phyloP scores from a whole-genome alignment of 139 green algal species.

The Picocystis salinarum region DNA sequence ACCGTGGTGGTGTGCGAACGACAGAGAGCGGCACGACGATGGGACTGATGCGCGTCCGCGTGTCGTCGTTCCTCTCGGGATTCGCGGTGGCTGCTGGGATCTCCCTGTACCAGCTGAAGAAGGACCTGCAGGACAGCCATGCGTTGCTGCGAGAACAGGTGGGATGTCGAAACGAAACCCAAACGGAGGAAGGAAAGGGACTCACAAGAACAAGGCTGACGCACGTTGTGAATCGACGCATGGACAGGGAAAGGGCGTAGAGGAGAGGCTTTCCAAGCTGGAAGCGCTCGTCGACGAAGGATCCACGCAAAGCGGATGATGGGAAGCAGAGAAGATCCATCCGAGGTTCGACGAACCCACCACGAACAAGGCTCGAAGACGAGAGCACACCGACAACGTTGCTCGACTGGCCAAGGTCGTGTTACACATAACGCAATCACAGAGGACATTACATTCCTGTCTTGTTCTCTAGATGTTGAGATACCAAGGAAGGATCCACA shows the following conservation, averaged over 20 bases:
- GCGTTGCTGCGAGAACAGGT: conserved; percentile 2
- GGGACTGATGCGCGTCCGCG: too few species aligned
- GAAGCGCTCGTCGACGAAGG: neutral
- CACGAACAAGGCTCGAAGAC: neutral
- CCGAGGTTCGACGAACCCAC: neutral
- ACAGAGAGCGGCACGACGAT: too few species aligned
- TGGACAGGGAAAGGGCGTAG: neutral
- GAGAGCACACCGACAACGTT: neutral
- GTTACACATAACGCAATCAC: neutral
- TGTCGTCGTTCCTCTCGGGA: conserved; percentile 1
- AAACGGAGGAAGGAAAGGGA: neutral
- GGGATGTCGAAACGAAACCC: neutral
- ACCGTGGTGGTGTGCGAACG: too few species aligned
- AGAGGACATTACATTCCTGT: neutral
- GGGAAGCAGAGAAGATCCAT: neutral
- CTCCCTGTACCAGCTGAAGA: conserved; percentile 2
- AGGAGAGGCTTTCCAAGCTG: conserved; percentile 4
- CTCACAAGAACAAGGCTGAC: neutral
- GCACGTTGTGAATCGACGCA: neutral
- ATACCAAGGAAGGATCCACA: neutral
- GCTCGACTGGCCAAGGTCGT: neutral
- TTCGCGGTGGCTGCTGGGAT: neutral
- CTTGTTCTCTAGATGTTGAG: neutral
- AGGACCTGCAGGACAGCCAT: neutral
- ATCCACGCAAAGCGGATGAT: neutral